Percentiles rank a stretch among this genome's conserved stretches.
phyloP scores from a whole-genome alignment of 495 filamentous ascomycete genomes.

The Neurospora sp. region DNA sequence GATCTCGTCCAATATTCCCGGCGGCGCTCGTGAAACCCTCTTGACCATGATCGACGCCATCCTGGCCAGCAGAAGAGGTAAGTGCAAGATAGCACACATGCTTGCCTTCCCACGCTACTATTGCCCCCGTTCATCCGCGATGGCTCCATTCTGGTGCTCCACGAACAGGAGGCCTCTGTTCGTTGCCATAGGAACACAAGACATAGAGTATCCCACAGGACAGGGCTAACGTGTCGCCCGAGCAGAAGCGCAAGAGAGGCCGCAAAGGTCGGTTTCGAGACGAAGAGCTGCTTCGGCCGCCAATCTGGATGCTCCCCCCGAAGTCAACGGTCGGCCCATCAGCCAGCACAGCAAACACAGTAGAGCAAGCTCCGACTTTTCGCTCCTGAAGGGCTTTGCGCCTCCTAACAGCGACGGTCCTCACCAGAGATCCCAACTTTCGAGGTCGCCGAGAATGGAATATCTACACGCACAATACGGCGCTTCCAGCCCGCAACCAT shows the following conservation, averaged over 20 bases:
- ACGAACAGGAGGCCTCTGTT: background rate
- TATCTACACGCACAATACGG: slow-evolving; percentile 13
- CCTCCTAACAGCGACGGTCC: slow-evolving; percentile 19
- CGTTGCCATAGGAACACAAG: background rate
- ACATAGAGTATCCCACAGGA: background rate
- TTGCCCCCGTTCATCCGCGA: background rate
- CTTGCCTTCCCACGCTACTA: background rate
- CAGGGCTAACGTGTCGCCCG: slow-evolving; percentile 8
- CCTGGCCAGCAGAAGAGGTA: slow-evolving; percentile 53
- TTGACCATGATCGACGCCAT: slow-evolving; percentile 64
- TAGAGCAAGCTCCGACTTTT: slow-evolving; percentile 55
- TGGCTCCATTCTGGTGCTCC: background rate
- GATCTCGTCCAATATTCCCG: slow-evolving; percentile 58
- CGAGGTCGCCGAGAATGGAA: slow-evolving; percentile 22
- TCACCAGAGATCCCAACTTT: slow-evolving; percentile 21
- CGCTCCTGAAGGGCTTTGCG: slow-evolving; percentile 35
- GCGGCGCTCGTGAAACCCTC: slow-evolving; percentile 69
- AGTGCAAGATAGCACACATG: slow-evolving; percentile 24
- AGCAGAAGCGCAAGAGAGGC: slow-evolving; percentile 12
- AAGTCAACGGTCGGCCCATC: slow-evolving; percentile 35
- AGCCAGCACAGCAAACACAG: slow-evolving; percentile 48
- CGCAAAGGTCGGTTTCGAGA: slow-evolving; percentile 17
- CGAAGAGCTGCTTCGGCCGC: slow-evolving; percentile 42
- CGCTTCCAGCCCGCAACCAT: slow-evolving; percentile 3
- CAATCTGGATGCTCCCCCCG: slow-evolving; percentile 40